These are phyloP conservation scores for Epichloe glyceriae DNA, from an alignment of 2,329 filamentous ascomycete species.

Conservation along the genomic window DNA sequence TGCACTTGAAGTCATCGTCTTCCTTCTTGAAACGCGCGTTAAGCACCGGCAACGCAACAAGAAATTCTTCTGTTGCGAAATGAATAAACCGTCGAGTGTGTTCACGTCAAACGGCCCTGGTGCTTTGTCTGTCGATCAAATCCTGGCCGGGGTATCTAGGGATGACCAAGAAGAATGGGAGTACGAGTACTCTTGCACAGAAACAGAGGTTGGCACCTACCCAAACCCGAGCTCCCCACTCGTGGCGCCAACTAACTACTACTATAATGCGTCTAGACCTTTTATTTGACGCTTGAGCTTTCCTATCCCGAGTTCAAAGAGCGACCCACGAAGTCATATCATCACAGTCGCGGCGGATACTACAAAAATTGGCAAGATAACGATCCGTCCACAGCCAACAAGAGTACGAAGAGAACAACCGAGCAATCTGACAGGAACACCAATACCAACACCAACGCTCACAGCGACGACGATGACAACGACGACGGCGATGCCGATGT, in stretches of 20 bases:
- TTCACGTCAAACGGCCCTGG: constrained; percentile 12
- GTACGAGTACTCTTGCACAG: constrained; percentile 52
- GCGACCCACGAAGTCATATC: constrained; percentile 25
- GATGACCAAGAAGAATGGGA: constrained; percentile 50
- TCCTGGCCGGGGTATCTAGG: constrained; percentile 12
- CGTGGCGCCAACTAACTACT: background rate
- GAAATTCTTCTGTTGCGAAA: background rate
- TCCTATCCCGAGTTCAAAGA: constrained; percentile 46
- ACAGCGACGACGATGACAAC: constrained; percentile 12
- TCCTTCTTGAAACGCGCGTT: background rate
- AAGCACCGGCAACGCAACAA: background rate
- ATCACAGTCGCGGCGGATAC: constrained; percentile 32
- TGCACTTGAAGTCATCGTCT: background rate
- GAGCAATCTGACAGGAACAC: constrained; percentile 16
- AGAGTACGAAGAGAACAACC: constrained; percentile 18
- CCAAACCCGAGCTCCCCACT: background rate
- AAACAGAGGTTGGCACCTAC: constrained; percentile 38
- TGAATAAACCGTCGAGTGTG: background rate
- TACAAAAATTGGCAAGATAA: constrained; percentile 28
- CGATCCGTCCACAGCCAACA: constrained; percentile 8
- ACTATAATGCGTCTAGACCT: constrained; percentile 32
- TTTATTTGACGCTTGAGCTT: constrained; percentile 50
- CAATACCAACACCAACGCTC: constrained; percentile 17
- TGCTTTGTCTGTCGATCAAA: constrained; percentile 16
- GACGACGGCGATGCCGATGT: constrained; percentile 6